A percentile compares a stretch with the other conserved stretches of the same genome.
phyloP scores from a whole-genome alignment of 208 protist genomes.

The Leptomonas pyrrhocoris region DNA sequence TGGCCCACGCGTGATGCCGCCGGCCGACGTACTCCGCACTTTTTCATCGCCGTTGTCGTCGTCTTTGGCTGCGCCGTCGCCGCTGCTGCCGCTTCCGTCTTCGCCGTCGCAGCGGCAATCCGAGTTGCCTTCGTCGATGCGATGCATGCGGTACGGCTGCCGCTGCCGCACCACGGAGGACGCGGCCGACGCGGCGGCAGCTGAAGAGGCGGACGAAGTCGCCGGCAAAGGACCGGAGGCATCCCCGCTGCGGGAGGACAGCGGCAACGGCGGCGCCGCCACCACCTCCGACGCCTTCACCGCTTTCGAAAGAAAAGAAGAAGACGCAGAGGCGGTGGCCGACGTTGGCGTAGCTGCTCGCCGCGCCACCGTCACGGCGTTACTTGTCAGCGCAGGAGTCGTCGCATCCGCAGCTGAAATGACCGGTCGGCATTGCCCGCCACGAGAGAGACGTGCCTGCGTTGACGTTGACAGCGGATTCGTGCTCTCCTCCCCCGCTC shows the following conservation, averaged over 20 bases:
- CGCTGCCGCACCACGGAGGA: background rate
- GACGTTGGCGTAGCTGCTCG: background rate
- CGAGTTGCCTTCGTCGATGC: background rate
- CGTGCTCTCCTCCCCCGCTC: background rate
- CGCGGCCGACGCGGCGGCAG: background rate
- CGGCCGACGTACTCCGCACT: no score
- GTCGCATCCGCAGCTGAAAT: conserved; percentile 12
- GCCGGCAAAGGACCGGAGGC: background rate
- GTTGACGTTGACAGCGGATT: background rate
- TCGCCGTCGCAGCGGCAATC: background rate
- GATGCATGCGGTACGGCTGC: conserved; percentile 20
- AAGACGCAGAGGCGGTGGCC: background rate
- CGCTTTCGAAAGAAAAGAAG: background rate
- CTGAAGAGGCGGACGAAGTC: background rate
- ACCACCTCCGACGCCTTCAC: background rate
- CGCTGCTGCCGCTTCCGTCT: background rate
- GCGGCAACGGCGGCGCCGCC: conserved; percentile 19
- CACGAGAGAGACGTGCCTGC: background rate
- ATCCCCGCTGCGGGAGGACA: conserved; percentile 4
- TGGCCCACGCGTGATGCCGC: background rate
- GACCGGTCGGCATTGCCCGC: background rate
- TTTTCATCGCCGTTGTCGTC: no score
- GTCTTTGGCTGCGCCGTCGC: no score
- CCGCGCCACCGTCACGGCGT: conserved; percentile 21
- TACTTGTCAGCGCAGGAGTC: conserved; percentile 19